Evolutionary conservation across 2,329 filamentous ascomycete genomes (phyloP), one percentile per base, ranked within the genome.

Genomic region (Neopestalotiopsis sp.): DNA sequence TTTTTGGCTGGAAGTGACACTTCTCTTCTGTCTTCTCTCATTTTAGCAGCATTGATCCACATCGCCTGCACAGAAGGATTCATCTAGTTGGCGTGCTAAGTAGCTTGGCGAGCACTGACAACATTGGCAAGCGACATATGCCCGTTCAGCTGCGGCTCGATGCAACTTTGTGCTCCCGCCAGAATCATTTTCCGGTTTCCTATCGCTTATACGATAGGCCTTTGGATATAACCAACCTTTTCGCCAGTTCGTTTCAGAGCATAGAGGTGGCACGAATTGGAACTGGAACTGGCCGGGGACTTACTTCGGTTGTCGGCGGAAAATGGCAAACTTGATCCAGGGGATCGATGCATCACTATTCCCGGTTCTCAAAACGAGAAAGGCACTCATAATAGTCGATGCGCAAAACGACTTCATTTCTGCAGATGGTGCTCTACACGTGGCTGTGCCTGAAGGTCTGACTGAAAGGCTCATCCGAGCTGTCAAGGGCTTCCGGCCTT

Each of bases 381-480:
- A 88, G 81, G 95, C 94, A 1, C 85, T 99, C 58, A 84, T 98
- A 24, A 83, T 97, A 20, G 86, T 98, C 72, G 95, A 97, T 75
- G 88, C 97, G 45, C 96, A 98, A 77, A 94, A 97, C 75, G 95
- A 98, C 78, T 97, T 98, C 75, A 82, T 97, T 69, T 85, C 89
- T 6, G 81, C 88, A 1, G 85, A 89, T 65, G 92, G 93, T 67
- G 88, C 90, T 32, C 81, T 98, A 24, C 87, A 90, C 13, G 88
- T 95, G 65, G 83, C 83, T 45, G 86, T 89, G 58, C 89, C 90
- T 3, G 80, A 86, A 4, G 88, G 89, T 10, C 93, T 95, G 71
- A 79, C 96, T 59, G 85, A 91, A 52, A 89, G 88, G 34, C 88
- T 94, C 57, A 82, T 90, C 24, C 81, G 86, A 6, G 84, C 98